Evolutionary conservation across 352 stramenopile genomes (phyloP), one percentile per base, ranked within the genome.

Genomic region (Pythium insidiosum): DNA sequence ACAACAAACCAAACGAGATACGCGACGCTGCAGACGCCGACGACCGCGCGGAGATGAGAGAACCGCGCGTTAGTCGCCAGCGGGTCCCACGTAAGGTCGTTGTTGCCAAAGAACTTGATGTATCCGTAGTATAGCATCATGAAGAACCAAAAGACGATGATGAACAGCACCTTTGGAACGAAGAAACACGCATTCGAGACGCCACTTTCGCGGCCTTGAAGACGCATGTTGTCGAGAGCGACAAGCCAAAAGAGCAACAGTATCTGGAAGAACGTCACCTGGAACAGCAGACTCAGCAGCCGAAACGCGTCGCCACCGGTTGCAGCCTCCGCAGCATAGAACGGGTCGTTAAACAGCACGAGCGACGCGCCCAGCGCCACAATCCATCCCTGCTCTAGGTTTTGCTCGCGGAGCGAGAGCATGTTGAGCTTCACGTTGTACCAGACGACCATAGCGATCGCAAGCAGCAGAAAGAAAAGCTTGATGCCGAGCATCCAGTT

Each of bases 101-200:
- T 76, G 53, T 72, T 83, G 37, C 58, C 49, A 38, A 77, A 63
- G 53, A 77, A 76, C 50, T 80, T 84, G 48, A 77, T 71, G 61
- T 79, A 81, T 11, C 60, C 68, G 29, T 68, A 67, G 61, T 73
- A 79, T 30, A 73, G 39, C 13, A 45, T 44, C 53, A 73, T 68
- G 18, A 84, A 60, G 49, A 76, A 16, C 68, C 66, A 80, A 55
- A 79, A 84, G 50, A 71, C 68, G 0, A n/a, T 33, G 28, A 70
- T 56, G 41, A 68, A 81, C 6, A 53, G 13, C n/a, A 76, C 33
- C 44, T 84, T 84, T 1, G 68, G 68, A 2, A 42, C 43, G 38
- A 79, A 84, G 41, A 84, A 84, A 22, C 57, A 55, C n/a, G 47
- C 29, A 48, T 80, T 80, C 3, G 71, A 74, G 34, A 80, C 65